A percentile compares a stretch with the other conserved stretches of the same genome.
These are phyloP conservation scores for Colletotrichum sp. DNA, from an alignment of 2,329 filamentous ascomycete species.

Conservation along the genomic window DNA sequence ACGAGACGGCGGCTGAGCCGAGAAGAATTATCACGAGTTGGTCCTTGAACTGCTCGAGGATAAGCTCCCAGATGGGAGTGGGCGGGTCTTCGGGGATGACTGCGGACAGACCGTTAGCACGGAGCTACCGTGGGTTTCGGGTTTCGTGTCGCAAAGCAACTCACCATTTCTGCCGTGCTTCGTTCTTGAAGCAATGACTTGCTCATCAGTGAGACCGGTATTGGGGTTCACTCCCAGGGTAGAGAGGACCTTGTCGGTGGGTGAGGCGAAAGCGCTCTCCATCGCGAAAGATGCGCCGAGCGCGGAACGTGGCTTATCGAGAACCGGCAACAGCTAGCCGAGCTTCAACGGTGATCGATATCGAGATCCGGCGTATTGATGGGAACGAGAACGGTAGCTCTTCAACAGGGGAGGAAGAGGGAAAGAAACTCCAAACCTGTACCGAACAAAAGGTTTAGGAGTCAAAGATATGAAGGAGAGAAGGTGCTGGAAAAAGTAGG, in stretches of 20 bases:
- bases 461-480: constrained; percentile 2
- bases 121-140: not conserved
- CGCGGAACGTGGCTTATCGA: constrained; percentile 15
- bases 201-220: constrained; percentile 62
- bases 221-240: constrained; percentile 61
- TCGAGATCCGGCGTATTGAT: not conserved
- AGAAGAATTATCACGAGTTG: constrained; percentile 96
- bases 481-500: constrained; percentile 11
- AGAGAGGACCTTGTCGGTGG: constrained; percentile 63
- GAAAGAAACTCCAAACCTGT: not conserved
- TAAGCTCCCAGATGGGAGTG: constrained; percentile 94
- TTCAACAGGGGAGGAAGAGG: not conserved
- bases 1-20: constrained; percentile 90
- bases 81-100: constrained; percentile 85
- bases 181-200: constrained; percentile 58
- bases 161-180: constrained; percentile 73
- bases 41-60: constrained; percentile 99
- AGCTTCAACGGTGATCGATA: constrained; percentile 3
- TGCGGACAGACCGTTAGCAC: constrained; percentile 31
- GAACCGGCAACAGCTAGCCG: constrained; percentile 10
- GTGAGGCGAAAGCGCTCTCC: constrained; percentile 67
- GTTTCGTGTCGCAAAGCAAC: constrained; percentile 28
- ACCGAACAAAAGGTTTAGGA: not conserved
- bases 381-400: not conserved
- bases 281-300: constrained; percentile 42